Percentiles rank a stretch among this genome's conserved stretches.
These are phyloP conservation scores for Hysterium pulicare DNA, from an alignment of 2,329 filamentous ascomycete genomes.

Conservation along the genomic window DNA sequence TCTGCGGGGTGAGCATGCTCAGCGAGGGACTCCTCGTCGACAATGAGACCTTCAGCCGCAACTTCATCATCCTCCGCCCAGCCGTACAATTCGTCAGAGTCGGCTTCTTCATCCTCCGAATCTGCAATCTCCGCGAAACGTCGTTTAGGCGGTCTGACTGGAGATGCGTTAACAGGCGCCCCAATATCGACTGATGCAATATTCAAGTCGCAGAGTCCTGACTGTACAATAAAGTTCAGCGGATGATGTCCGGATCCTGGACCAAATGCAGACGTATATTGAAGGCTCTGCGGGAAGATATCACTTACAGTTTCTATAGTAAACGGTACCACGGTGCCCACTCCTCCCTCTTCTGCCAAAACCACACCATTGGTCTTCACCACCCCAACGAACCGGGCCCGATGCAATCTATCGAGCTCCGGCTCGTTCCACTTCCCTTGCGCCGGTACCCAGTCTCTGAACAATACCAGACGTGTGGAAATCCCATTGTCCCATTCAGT, in stretches of 20 bases:
- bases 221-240: conserved; percentile 21
- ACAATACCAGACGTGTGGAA: conserved; percentile 70
- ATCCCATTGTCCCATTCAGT: conserved; percentile 77
- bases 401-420: conserved; percentile 28
- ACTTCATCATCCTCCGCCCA: conserved; percentile 64
- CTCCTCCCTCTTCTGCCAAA: conserved; percentile 38
- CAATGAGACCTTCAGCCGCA: conserved; percentile 38
- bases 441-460: conserved; percentile 61
- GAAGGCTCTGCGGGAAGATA: conserved; percentile 28
- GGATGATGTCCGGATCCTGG: conserved; percentile 14
- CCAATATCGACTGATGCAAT: conserved; percentile 29
- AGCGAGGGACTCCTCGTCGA: conserved; percentile 24
- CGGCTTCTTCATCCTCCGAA: conserved; percentile 60
- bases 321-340: conserved; percentile 51
- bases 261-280: conserved; percentile 14
- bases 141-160: conserved; percentile 52
- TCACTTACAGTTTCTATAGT: conserved; percentile 47
- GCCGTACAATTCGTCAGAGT: conserved; percentile 65
- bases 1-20: neutral
- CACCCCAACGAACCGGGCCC: conserved; percentile 42
- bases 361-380: conserved; percentile 43
- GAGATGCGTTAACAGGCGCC: conserved; percentile 14
- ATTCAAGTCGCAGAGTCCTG: conserved; percentile 31
- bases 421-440: conserved; percentile 24
- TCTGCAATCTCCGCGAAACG: conserved; percentile 55